Evolutionary conservation across 768 basidiomycete genomes (phyloP).

Genomic region (Pleurotus djamor): DNA sequence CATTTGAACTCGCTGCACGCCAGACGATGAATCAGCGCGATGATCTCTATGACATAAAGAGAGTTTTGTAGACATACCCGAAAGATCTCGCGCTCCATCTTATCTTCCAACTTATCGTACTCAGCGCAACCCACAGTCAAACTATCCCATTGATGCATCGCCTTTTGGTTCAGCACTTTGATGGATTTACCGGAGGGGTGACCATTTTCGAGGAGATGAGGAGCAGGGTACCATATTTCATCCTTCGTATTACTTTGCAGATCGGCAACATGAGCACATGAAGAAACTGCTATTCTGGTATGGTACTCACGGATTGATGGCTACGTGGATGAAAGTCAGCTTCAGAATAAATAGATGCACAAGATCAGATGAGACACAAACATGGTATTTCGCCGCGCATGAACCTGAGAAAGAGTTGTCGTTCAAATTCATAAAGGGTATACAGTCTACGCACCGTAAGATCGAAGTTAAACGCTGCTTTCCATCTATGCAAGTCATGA

Average conservation of each 20-base stretch:
- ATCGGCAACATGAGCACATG: not conserved
- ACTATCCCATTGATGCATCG: conserved; percentile 15
- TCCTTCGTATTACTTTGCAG: not conserved
- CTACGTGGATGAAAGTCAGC: conserved; percentile 16
- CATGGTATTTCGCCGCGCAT: conserved; percentile 52
- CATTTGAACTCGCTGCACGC: conserved; percentile 64
- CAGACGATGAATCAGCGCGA: not conserved
- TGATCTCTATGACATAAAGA: conserved; percentile 3
- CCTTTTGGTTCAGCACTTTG: not conserved
- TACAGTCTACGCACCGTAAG: conserved; percentile 42
- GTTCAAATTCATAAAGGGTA: not conserved
- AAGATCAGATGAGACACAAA: conserved; percentile 28
- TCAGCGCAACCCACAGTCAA: conserved; percentile 86
- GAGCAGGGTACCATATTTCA: conserved; percentile 6
- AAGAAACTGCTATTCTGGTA: conserved; percentile 23
- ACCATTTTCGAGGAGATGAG: conserved; percentile 12
- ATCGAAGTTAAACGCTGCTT: conserved; percentile 82
- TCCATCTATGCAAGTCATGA: conserved; percentile 71
- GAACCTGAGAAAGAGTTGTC: conserved; percentile 39
- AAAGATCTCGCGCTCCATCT: conserved; percentile 67
- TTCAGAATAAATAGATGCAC: not conserved
- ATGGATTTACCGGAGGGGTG: not conserved
- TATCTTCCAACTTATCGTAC: conserved; percentile 56
- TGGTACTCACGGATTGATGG: conserved; percentile 6
- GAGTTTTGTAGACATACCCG: conserved; percentile 48